Percentiles rank a stretch among this genome's conserved stretches.
Conservation (phyloP, 2,329 filamentous ascomycete species). For the Didymellaceae sp. region DNA sequence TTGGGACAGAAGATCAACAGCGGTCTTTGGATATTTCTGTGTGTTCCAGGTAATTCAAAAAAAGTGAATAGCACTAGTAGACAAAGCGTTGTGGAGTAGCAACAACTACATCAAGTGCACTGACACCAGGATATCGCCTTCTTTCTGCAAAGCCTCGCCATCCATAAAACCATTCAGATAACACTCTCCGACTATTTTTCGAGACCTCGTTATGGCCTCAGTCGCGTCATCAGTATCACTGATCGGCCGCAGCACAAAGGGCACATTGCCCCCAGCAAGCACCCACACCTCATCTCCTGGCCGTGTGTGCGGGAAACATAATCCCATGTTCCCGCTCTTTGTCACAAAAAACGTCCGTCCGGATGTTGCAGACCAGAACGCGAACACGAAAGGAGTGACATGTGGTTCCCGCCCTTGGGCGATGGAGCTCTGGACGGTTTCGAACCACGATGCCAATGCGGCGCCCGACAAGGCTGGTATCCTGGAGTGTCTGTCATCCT, state of each 20-base stretch:
- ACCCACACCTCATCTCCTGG: conserved; percentile 8
- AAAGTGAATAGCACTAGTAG: no score
- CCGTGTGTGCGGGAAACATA: conserved; percentile 4
- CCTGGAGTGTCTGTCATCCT: no score
- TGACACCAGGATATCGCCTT: no score
- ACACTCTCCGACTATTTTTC: conserved; percentile 1
- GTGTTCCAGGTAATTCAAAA: no score
- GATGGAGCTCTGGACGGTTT: background rate
- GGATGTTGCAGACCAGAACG: background rate
- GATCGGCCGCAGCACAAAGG: conserved; percentile 1
- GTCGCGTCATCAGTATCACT: background rate
- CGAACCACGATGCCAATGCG: background rate
- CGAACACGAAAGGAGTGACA: background rate
- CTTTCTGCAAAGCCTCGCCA: conserved; percentile 4
- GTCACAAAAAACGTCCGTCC: background rate
- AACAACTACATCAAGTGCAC: no score
- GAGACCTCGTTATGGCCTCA: background rate
- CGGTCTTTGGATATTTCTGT: no score
- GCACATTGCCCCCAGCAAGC: conserved; percentile 3
- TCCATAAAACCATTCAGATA: conserved; percentile 7
- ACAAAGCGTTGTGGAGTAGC: no score
- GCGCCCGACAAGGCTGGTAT: background rate
- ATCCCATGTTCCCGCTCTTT: background rate
- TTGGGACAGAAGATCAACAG: no score
- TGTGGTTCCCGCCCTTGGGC: background rate